phyloP scores from a whole-genome alignment of 257 asterid species.

The Ocimum tenuiflorum region DNA sequence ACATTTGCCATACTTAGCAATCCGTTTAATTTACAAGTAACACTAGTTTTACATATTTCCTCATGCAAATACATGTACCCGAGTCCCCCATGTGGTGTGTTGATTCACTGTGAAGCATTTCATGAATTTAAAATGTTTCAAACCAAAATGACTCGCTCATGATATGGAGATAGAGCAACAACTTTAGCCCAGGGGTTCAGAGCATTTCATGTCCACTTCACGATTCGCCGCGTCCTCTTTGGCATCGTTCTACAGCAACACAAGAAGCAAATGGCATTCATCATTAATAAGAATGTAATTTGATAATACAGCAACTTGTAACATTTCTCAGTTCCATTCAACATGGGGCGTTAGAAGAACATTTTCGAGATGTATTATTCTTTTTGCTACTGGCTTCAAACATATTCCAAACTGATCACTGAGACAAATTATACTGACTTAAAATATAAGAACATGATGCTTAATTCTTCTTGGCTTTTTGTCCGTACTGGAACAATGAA shows the following conservation, averaged over 20 bases:
- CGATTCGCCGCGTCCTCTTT: constrained; percentile 33
- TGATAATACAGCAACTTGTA: background rate
- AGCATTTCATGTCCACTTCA: constrained; percentile 32
- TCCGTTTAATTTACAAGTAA: too few species aligned
- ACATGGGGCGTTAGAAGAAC: too few species aligned
- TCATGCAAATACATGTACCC: too few species aligned
- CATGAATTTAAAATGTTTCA: background rate
- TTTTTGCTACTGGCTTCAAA: background rate
- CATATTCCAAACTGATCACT: background rate
- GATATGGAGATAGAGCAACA: constrained; percentile 12
- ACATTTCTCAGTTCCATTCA: background rate
- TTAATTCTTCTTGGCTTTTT: background rate
- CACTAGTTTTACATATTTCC: too few species aligned
- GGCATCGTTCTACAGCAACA: constrained; percentile 26
- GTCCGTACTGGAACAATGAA: background rate
- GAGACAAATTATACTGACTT: background rate
- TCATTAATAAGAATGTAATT: constrained; percentile 2
- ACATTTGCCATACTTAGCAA: too few species aligned
- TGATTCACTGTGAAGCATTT: too few species aligned
- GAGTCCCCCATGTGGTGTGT: too few species aligned
- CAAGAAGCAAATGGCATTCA: background rate
- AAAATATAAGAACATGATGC: background rate
- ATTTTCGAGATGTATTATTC: background rate
- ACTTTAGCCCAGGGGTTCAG: constrained; percentile 30
- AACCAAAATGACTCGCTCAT: constrained; percentile 12